These are phyloP conservation scores for Ceratocystis albifundus DNA, from an alignment of 2,329 filamentous ascomycete genomes.

Conservation along the genomic window DNA sequence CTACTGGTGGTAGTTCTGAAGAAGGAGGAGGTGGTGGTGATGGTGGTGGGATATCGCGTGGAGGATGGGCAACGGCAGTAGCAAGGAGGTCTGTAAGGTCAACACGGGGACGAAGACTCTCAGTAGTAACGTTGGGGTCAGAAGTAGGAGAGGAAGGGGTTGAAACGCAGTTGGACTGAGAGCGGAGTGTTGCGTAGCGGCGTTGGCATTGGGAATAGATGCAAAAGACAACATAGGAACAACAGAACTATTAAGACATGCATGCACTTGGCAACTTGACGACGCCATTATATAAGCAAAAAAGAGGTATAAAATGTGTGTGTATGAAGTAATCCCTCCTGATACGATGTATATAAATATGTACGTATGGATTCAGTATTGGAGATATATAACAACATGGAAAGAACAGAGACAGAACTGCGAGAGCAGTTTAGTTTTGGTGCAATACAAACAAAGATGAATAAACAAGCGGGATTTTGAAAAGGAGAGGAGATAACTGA, in stretches of 20 bases:
- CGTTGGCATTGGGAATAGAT: neutral
- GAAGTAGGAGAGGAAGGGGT: constrained; percentile 1
- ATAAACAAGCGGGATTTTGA: neutral
- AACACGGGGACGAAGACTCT: constrained; percentile 15
- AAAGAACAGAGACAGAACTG: neutral
- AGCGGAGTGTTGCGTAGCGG: neutral
- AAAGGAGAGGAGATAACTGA: neutral
- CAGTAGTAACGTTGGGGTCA: constrained; percentile 5
- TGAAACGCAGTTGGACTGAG: neutral
- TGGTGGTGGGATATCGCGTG: neutral
- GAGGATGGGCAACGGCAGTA: neutral
- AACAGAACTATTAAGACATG: constrained; percentile 11
- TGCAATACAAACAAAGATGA: neutral
- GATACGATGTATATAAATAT: neutral
- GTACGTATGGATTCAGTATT: neutral
- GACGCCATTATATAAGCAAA: neutral
- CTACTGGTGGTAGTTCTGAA: neutral
- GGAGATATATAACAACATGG: neutral
- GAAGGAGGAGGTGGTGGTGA: neutral
- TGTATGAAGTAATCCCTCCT: no score
- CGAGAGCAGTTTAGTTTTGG: neutral
- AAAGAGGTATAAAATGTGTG: neutral
- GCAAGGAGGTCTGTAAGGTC: constrained; percentile 15
- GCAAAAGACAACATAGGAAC: constrained; percentile 1
- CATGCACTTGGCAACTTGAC: neutral